A percentile compares a stretch with the other conserved stretches of the same genome.
Evolutionary conservation across 148 eudicot genomes (phyloP).

Genomic region (Polygonum aviculare): DNA sequence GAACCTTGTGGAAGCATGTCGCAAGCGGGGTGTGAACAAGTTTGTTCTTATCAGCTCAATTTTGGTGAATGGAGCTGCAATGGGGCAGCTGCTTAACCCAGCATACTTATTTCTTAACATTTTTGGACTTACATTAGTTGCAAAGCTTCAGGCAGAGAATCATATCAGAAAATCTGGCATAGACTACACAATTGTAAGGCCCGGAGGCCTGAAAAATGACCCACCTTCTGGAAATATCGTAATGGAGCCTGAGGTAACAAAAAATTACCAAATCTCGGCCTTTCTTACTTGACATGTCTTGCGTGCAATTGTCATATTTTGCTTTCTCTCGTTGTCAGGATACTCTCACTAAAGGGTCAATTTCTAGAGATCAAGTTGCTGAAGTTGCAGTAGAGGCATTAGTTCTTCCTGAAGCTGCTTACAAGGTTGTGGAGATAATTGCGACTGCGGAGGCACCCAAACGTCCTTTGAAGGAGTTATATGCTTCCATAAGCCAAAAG

Average conservation of each 20-base stretch:
- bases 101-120: constrained; percentile 85
- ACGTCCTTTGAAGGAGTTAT: constrained; percentile 55
- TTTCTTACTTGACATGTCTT: background rate
- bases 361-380: constrained; percentile 93
- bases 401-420: constrained; percentile 57
- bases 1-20: constrained; percentile 89
- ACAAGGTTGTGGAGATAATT: constrained; percentile 87
- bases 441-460: constrained; percentile 81
- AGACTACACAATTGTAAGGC: constrained; percentile 81
- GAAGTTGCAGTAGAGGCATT: constrained; percentile 90
- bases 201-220: constrained; percentile 87
- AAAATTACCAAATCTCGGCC: background rate
- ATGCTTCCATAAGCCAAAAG: constrained; percentile 49
- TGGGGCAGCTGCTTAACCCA: constrained; percentile 90
- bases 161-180: constrained; percentile 78
- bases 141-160: constrained; percentile 92
- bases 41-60: constrained; percentile 80
- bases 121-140: constrained; percentile 69
- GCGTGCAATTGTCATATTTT: background rate
- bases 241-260: constrained; percentile 79
- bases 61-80: constrained; percentile 93
- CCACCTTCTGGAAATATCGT: constrained; percentile 87
- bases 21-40: constrained; percentile 59
- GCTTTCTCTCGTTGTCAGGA: constrained; percentile 32
- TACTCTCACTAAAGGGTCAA: constrained; percentile 64